These are phyloP conservation scores for Podospora comata DNA, from an alignment of 495 filamentous ascomycete genomes.

Conservation along the genomic window DNA sequence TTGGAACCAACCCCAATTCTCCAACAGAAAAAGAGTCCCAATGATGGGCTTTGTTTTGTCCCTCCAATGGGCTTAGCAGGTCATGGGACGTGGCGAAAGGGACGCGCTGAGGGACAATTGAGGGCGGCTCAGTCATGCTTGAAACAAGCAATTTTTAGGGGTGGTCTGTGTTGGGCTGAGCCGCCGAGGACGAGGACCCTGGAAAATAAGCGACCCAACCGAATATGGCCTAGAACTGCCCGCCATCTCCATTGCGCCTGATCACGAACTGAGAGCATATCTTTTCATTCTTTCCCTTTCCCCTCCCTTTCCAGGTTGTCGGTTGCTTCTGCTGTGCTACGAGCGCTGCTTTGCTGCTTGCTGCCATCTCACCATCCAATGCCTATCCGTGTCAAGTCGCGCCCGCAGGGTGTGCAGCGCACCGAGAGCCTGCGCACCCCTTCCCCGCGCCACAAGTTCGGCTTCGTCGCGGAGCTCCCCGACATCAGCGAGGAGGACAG, in stretches of 20 bases:
- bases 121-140: not conserved
- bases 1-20: not conserved
- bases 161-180: not conserved
- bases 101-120: not conserved
- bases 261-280: not conserved
- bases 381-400: conserved; percentile 48
- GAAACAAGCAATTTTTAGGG: not conserved
- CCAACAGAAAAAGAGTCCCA: not conserved
- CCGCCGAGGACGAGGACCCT: not conserved
- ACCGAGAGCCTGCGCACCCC: conserved; percentile 27
- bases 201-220: not conserved
- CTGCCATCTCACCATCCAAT: conserved; percentile 23
- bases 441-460: conserved; percentile 23
- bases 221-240: not conserved
- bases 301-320: not conserved
- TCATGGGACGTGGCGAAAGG: not conserved
- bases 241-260: not conserved
- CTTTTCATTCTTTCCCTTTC: conserved; percentile 6
- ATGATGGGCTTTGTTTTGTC: not conserved
- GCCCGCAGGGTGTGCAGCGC: conserved; percentile 24
- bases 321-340: not conserved
- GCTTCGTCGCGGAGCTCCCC: conserved; percentile 48
- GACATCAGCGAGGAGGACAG: conserved; percentile 61
- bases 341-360: not conserved
- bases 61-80: conserved; percentile 4